Conservation (phyloP, 129 eudicot species). For the Artemisia tridentata region DNA sequence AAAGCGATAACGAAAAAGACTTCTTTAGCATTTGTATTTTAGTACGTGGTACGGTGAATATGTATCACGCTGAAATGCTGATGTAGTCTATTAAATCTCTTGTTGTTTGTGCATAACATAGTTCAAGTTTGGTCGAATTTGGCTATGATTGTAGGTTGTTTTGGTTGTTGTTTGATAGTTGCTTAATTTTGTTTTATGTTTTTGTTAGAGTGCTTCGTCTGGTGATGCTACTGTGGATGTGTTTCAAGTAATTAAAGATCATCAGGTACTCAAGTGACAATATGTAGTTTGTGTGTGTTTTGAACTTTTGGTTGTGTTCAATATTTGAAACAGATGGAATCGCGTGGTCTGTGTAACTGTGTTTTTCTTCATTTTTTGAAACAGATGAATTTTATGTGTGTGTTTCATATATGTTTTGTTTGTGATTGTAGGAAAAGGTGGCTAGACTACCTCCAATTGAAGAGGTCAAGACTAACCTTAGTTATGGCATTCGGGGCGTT, state of each 20-base stretch:
- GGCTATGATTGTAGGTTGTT: not conserved
- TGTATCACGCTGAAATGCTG: not conserved
- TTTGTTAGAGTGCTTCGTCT: slow-evolving; percentile 44
- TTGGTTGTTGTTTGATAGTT: not conserved
- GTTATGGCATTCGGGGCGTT: slow-evolving; percentile 66
- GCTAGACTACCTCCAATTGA: slow-evolving; percentile 87
- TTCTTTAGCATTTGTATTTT: not conserved
- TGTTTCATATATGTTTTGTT: slow-evolving; percentile 5
- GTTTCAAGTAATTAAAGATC: slow-evolving; percentile 74
- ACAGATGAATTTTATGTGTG: not conserved
- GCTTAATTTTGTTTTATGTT: not conserved
- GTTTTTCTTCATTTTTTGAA: not conserved
- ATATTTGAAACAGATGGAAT: not conserved
- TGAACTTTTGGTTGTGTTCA: slow-evolving; percentile 1
- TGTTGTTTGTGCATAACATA: not conserved
- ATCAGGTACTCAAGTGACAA: slow-evolving; percentile 59
- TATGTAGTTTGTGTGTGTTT: not conserved
- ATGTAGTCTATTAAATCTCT: not conserved
- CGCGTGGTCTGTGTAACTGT: too few species aligned
- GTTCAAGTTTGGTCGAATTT: not conserved
- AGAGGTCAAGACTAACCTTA: slow-evolving; percentile 66
- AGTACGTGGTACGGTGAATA: not conserved
- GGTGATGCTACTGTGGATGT: slow-evolving; percentile 42
- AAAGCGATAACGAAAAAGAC: too few species aligned
- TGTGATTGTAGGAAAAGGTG: slow-evolving; percentile 66